A percentile compares a stretch with the other conserved stretches of the same genome.
Conservation (phyloP, 805 yeast species). For the Spathaspora passalidarum region DNA sequence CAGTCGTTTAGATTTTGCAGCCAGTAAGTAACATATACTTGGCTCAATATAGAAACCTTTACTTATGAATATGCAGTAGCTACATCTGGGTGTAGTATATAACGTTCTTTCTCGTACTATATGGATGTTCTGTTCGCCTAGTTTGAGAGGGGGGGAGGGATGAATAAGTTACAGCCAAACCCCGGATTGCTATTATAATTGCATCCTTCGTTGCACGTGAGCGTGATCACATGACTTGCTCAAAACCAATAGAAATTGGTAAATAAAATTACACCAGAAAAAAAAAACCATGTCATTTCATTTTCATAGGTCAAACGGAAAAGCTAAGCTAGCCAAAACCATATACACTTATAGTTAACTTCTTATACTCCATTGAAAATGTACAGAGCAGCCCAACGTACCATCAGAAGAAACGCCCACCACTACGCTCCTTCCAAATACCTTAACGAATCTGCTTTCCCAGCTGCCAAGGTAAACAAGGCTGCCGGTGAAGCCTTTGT, state of each 20-base stretch:
- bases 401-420: conserved; percentile 41
- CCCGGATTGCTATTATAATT: too few species aligned
- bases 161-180: too few species aligned
- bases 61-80: too few species aligned
- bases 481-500: conserved; percentile 72
- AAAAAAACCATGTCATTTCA: not conserved
- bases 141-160: too few species aligned
- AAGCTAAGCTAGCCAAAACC: not conserved
- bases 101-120: too few species aligned
- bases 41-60: too few species aligned
- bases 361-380: conserved; percentile 13
- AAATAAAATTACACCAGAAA: not conserved
- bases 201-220: too few species aligned
- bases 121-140: too few species aligned
- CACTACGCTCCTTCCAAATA: conserved; percentile 39
- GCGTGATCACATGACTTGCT: not conserved
- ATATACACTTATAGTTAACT: not conserved
- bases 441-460: conserved; percentile 38
- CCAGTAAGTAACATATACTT: too few species aligned
- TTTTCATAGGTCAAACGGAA: not conserved
- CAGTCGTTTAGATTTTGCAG: too few species aligned
- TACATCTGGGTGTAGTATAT: too few species aligned
- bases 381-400: conserved; percentile 37
- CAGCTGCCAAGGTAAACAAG: conserved; percentile 39
- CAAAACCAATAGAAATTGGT: not conserved